Evolutionary conservation across 176 grass and related monocot genomes (phyloP).

Genomic region (Ananas comosus): DNA sequence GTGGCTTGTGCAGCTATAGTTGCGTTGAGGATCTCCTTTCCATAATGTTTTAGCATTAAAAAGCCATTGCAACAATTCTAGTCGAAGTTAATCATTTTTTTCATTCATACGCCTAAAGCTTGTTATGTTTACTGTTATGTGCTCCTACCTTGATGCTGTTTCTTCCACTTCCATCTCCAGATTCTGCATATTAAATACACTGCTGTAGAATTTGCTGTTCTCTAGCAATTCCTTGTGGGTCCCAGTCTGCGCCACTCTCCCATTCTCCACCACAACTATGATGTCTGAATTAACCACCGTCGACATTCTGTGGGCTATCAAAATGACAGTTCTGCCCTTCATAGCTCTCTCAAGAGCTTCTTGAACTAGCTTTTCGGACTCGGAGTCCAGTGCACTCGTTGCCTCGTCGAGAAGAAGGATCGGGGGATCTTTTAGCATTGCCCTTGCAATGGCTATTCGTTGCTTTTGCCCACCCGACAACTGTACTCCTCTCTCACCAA

Average conservation of each 20-base stretch:
- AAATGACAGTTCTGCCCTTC: conserved; percentile 50
- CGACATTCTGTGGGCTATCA: conserved; percentile 55
- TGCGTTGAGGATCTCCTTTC: too few species aligned
- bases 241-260: conserved; percentile 41
- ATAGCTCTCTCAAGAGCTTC: conserved; percentile 45
- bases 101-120: not conserved
- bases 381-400: conserved; percentile 65
- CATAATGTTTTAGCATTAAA: too few species aligned
- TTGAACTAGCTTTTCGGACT: conserved; percentile 58
- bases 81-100: not conserved
- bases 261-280: conserved; percentile 51
- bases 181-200: conserved; percentile 41
- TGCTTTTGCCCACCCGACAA: conserved; percentile 68
- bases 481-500: conserved; percentile 48
- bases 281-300: conserved; percentile 46
- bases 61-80: too few species aligned
- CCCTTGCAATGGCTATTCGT: conserved; percentile 52
- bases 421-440: conserved; percentile 50
- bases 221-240: conserved; percentile 38
- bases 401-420: conserved; percentile 70
- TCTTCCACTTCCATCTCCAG: conserved; percentile 23
- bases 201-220: conserved; percentile 42
- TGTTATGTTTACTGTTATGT: not conserved
- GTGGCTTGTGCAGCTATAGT: too few species aligned
- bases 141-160: conserved; percentile 27